These are phyloP conservation scores for Sporisorium graminicola DNA, from an alignment of 1,284 basidiomycete species.

Conservation along the genomic window DNA sequence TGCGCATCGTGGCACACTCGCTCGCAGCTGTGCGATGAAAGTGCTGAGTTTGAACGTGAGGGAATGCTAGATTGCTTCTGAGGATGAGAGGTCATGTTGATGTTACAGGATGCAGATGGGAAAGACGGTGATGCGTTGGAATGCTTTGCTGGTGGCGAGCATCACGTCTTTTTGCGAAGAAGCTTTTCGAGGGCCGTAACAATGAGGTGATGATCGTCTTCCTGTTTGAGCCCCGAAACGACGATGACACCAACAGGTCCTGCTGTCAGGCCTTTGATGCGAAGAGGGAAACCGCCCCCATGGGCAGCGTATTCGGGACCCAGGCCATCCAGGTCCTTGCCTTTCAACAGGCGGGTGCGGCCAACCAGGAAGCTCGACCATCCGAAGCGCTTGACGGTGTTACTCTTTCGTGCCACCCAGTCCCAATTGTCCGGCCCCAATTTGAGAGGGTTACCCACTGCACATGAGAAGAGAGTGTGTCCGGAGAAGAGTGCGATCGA, in stretches of 20 bases:
- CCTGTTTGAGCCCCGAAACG: constrained; percentile 52
- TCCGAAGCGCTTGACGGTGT: constrained; percentile 50
- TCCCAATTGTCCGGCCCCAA: constrained; percentile 51
- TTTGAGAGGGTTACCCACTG: constrained; percentile 39
- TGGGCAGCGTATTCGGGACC: constrained; percentile 55
- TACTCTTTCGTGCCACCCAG: constrained; percentile 50
- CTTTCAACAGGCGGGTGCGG: constrained; percentile 29
- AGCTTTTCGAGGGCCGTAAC: constrained; percentile 18
- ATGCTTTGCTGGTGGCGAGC: too few species aligned
- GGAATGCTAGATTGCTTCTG: not conserved
- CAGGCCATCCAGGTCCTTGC: constrained; percentile 47
- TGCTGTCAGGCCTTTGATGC: constrained; percentile 15
- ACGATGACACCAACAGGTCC: constrained; percentile 44
- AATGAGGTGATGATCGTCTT: constrained; percentile 52
- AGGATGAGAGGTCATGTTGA: not conserved
- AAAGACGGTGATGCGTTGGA: too few species aligned
- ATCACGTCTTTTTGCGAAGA: not conserved
- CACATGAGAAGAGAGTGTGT: constrained; percentile 44
- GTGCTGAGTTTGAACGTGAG: not conserved
- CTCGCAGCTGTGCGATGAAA: too few species aligned
- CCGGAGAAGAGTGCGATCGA: constrained; percentile 48
- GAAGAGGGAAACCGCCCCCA: constrained; percentile 52
- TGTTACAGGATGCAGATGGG: not conserved
- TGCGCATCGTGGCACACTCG: too few species aligned
- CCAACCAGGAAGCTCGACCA: constrained; percentile 45